These are phyloP conservation scores for Glutinoglossum americanum DNA, from an alignment of 495 filamentous ascomycete genomes.

Conservation along the genomic window DNA sequence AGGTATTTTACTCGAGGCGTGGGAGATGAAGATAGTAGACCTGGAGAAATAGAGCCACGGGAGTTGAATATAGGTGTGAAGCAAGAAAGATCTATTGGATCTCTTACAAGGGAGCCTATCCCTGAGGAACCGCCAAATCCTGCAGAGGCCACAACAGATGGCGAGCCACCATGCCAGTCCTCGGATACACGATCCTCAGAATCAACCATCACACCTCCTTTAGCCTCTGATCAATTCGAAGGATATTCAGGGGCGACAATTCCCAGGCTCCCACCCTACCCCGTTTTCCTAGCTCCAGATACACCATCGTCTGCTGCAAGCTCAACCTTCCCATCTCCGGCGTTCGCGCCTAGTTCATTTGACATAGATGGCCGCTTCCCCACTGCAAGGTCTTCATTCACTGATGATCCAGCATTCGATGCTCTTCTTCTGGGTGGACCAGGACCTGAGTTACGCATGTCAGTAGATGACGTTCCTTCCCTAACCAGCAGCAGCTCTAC, in stretches of 20 bases:
- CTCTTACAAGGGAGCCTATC: constrained; percentile 24
- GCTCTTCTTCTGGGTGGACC: constrained; percentile 39
- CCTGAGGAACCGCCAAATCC: constrained; percentile 14
- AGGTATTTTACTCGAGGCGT: constrained; percentile 2
- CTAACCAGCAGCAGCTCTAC: constrained; percentile 73
- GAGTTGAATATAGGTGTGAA: constrained; percentile 14
- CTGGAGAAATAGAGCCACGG: constrained; percentile 14
- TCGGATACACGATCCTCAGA: constrained; percentile 28
- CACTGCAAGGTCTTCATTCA: constrained; percentile 47
- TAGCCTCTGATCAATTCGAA: not conserved
- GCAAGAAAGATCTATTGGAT: constrained; percentile 19
- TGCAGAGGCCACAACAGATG: constrained; percentile 24
- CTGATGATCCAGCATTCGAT: constrained; percentile 41
- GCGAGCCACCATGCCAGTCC: constrained; percentile 20
- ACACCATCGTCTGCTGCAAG: constrained; percentile 14
- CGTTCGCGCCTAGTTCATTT: constrained; percentile 12
- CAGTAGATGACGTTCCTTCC: constrained; percentile 72
- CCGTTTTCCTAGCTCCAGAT: constrained; percentile 11
- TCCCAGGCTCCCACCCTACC: constrained; percentile 7
- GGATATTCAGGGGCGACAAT: not conserved
- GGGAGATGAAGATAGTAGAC: constrained; percentile 20
- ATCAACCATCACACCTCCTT: constrained; percentile 17
- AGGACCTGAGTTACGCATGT: constrained; percentile 43
- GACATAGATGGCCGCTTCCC: constrained; percentile 26
- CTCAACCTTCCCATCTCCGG: constrained; percentile 27